A percentile compares a stretch with the other conserved stretches of the same genome.
These are phyloP conservation scores for Seminavis robusta DNA, from an alignment of 108 stramenopile species.

Conservation along the genomic window DNA sequence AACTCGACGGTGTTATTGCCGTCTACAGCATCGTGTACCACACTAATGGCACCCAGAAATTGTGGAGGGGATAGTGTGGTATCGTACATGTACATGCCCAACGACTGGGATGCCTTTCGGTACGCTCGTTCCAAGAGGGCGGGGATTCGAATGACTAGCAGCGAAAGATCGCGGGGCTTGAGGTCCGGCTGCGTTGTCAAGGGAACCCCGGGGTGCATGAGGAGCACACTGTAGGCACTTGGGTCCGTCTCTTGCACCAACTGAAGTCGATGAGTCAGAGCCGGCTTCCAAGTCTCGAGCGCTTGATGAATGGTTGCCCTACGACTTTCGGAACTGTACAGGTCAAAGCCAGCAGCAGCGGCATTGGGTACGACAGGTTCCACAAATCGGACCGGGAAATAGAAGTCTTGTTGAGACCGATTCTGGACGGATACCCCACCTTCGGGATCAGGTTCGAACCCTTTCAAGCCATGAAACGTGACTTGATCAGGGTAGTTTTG, in stretches of 20 bases:
- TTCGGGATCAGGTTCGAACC: slow-evolving; percentile 8
- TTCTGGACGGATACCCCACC: too few relatives aligned
- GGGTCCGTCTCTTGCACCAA: slow-evolving; percentile 1
- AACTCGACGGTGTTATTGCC: background rate
- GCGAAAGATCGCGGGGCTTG: background rate
- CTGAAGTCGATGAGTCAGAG: background rate
- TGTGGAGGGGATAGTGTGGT: too few relatives aligned
- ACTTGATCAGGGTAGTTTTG: slow-evolving; percentile 20
- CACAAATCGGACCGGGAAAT: too few relatives aligned
- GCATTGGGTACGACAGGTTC: too few relatives aligned
- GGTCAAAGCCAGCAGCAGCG: too few relatives aligned
- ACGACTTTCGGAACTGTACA: too few relatives aligned
- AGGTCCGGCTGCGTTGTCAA: background rate
- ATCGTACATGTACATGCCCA: slow-evolving; percentile 3
- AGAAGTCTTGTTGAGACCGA: slow-evolving; percentile 16
- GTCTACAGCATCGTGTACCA: background rate
- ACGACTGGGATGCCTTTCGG: too few relatives aligned
- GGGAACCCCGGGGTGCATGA: slow-evolving; percentile 7
- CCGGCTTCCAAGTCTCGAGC: background rate
- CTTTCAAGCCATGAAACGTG: slow-evolving; percentile 27
- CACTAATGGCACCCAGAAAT: slow-evolving; percentile 1
- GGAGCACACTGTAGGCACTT: slow-evolving; percentile 4
- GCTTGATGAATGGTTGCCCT: slow-evolving; percentile 1
- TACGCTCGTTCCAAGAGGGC: background rate
- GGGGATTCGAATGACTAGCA: slow-evolving; percentile 2